phyloP scores from a whole-genome alignment of 2,329 filamentous ascomycete genomes.

The Bisporella sp. region DNA sequence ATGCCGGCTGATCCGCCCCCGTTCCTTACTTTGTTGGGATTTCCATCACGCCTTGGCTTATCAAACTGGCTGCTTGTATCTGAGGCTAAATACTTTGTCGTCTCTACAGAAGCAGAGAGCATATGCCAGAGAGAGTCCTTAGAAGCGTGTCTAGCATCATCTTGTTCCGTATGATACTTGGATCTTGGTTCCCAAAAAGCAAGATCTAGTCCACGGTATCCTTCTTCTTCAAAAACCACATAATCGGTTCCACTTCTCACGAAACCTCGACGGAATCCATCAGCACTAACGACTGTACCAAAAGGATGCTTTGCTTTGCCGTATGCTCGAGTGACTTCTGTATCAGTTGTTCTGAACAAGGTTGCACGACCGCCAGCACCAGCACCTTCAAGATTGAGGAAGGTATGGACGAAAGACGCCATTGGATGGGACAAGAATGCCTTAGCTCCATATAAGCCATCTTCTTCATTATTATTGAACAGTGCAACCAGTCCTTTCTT shows the following conservation, averaged over 20 bases:
- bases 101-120: conserved; percentile 76
- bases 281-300: conserved; percentile 72
- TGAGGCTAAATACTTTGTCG: conserved; percentile 63
- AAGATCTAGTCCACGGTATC: conserved; percentile 82
- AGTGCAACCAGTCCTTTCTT: conserved; percentile 75
- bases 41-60: conserved; percentile 46
- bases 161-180: conserved; percentile 85
- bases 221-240: conserved; percentile 70
- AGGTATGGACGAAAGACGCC: conserved; percentile 73
- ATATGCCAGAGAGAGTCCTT: conserved; percentile 79
- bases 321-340: conserved; percentile 78
- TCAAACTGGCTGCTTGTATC: conserved; percentile 62
- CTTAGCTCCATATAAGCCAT: conserved; percentile 79
- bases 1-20: conserved; percentile 65
- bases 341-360: conserved; percentile 82
- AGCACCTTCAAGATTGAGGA: conserved; percentile 91
- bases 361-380: conserved; percentile 85
- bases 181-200: conserved; percentile 84
- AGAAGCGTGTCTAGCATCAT: conserved; percentile 76
- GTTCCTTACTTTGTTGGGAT: conserved; percentile 55
- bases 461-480: conserved; percentile 94
- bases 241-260: conserved; percentile 89
- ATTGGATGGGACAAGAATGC: conserved; percentile 81
- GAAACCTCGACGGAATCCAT: conserved; percentile 74
- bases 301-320: conserved; percentile 67